Base-by-base conservation (phyloP, 2,329 filamentous ascomycete genomes). In the Acephala macrosclerotiorum region DNA sequence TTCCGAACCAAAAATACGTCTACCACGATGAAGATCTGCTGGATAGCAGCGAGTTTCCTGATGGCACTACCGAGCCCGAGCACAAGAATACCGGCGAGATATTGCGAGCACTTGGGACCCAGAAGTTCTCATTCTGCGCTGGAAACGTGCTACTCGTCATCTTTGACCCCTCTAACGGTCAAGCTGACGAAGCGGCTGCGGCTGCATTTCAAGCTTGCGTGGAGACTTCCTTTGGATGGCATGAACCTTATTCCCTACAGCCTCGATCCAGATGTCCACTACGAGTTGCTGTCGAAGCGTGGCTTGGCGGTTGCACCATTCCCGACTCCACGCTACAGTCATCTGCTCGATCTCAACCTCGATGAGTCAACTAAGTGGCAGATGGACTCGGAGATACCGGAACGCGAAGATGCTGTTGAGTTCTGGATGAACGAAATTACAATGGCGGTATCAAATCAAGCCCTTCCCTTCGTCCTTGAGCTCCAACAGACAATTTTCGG, bases 401-500 rank as follows among this genome's bases (percentile, higher is more conserved):
- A n/a, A n/a, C n/a, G n/a, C 9, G 7, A 1, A n/a, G 42, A 45
- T 35, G 14, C 18, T 36, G n/a, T 56, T 12, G 1, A 56, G 20
- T 6, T 3, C 2, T 35, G 53, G 29, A 35, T 20, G 26, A 35
- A 56, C 29, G 29, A 56, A 56, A 29, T 56, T 35, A 3, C n/a
- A 11, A 3, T n/a, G 18, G 29, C 35, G 14, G 12, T 26, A 9
- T 35, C 26, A 1, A 36, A 20, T 4, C 14, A n/a, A 20, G 16
- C 53, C 6, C 35, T 60, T 22, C 58, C 58, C 7, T 60, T 49
- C 26, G 58, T 60, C n/a, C 11, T 51, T 14, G 51, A 60, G 20
- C 29, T 60, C 25, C 58, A 60, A 29, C 42, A 49, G 26, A 20
- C 42, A 20, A 16, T 35, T n/a, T 29, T 49, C 36, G 58, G 58